Percentiles rank a stretch among this genome's conserved stretches.
phyloP scores from a whole-genome alignment of 805 yeast species.

The Metschnikowia gelsemii region DNA sequence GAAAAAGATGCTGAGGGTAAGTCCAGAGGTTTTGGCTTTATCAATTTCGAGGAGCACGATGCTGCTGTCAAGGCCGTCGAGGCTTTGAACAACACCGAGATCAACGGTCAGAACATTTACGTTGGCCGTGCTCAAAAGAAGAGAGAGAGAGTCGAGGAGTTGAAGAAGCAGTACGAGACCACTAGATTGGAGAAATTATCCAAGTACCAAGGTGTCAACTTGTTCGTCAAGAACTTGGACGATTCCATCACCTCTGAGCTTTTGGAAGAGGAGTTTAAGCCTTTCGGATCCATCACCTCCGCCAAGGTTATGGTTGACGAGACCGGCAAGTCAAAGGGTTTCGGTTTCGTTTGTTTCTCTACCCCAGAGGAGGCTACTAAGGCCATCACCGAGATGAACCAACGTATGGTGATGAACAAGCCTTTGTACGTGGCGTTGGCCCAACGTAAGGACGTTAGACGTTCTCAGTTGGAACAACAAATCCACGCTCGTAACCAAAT shows the following conservation, averaged over 20 bases:
- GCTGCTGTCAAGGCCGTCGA: slow-evolving; percentile 90
- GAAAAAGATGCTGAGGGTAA: slow-evolving; percentile 83
- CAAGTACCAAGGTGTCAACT: slow-evolving; percentile 96
- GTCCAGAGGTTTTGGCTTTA: slow-evolving; percentile 94
- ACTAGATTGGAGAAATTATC: slow-evolving; percentile 86
- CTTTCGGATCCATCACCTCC: slow-evolving; percentile 92
- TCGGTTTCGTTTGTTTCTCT: slow-evolving; percentile 97
- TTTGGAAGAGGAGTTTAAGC: slow-evolving; percentile 87
- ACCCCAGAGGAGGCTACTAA: slow-evolving; percentile 98
- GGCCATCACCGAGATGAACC: slow-evolving; percentile 98
- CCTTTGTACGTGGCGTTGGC: slow-evolving; percentile 98
- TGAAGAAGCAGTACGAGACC: slow-evolving; percentile 91
- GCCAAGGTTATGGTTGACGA: slow-evolving; percentile 97
- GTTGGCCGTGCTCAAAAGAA: slow-evolving; percentile 99
- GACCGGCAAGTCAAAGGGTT: slow-evolving; percentile 92
- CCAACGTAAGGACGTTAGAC: slow-evolving; percentile 97
- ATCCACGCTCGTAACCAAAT: slow-evolving; percentile 97
- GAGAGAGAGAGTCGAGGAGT: slow-evolving; percentile 94
- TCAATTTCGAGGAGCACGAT: slow-evolving; percentile 85
- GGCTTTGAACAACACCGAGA: slow-evolving; percentile 81
- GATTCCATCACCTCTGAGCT: slow-evolving; percentile 89
- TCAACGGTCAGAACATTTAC: slow-evolving; percentile 80
- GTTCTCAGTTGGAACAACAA: slow-evolving; percentile 95
- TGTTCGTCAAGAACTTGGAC: slow-evolving; percentile 94
- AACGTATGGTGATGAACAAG: slow-evolving; percentile 90